Percentiles rank a stretch among this genome's conserved stretches.
These are phyloP conservation scores for Chimonanthus salicifolius DNA, from an alignment of 164 flowering plant genomes.

Conservation along the genomic window DNA sequence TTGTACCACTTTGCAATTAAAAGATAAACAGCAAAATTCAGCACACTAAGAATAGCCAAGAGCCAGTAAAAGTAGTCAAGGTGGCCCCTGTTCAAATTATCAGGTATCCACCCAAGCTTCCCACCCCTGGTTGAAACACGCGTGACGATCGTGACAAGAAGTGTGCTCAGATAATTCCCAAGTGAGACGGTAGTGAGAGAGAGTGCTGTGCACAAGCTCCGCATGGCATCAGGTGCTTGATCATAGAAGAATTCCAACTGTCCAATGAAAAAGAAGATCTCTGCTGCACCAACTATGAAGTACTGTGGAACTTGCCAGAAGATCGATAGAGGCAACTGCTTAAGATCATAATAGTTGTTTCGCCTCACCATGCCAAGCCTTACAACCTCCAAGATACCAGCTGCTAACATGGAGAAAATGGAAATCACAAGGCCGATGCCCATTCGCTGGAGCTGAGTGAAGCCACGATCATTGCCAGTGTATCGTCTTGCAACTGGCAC, in stretches of 20 bases:
- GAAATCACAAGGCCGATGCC: constrained; percentile 39
- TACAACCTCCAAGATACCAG: constrained; percentile 26
- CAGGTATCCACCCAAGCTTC: constrained; percentile 48
- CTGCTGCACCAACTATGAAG: constrained; percentile 44
- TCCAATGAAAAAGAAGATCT: constrained; percentile 47
- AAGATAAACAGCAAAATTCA: constrained; percentile 34
- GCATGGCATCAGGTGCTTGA: constrained; percentile 53
- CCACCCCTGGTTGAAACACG: constrained; percentile 27
- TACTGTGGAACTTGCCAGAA: constrained; percentile 53
- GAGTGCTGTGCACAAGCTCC: constrained; percentile 44
- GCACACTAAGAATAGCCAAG: constrained; percentile 27
- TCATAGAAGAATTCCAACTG: constrained; percentile 50
- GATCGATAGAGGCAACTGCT: constrained; percentile 27
- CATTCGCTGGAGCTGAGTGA: constrained; percentile 38
- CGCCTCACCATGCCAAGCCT: constrained; percentile 25
- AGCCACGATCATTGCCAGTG: constrained; percentile 29
- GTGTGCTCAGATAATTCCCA: constrained; percentile 39
- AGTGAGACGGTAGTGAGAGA: constrained; percentile 35
- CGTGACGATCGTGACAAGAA: constrained; percentile 35
- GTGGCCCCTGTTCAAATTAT: constrained; percentile 42
- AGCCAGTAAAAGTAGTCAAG: constrained; percentile 48
- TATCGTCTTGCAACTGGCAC: constrained; percentile 22
- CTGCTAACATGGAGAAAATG: constrained; percentile 30
- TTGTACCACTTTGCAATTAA: constrained; percentile 30
- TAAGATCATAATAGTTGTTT: constrained; percentile 25